Conservation (phyloP, 306 rosid species). For the Castanopsis chinensis region DNA sequence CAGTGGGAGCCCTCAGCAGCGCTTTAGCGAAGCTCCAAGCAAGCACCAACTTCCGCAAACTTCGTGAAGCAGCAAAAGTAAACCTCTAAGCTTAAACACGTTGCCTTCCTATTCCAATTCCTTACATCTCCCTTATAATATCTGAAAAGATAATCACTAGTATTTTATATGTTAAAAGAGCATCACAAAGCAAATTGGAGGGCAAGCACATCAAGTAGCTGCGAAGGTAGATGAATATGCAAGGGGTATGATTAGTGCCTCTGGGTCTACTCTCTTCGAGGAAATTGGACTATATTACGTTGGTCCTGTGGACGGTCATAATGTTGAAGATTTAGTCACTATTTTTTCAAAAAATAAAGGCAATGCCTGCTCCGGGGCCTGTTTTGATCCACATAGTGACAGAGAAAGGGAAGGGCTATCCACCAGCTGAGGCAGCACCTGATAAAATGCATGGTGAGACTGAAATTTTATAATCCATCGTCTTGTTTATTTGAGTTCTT, state of each 20-base stretch:
- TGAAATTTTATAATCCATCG: not conserved
- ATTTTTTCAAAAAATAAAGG: slow-evolving; percentile 67
- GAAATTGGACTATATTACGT: slow-evolving; percentile 79
- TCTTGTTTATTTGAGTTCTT: slow-evolving; percentile 1
- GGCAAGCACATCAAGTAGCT: slow-evolving; percentile 62
- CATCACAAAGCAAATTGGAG: slow-evolving; percentile 69
- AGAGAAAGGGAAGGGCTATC: slow-evolving; percentile 93
- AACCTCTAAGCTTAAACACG: not conserved
- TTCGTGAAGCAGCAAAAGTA: slow-evolving; percentile 92
- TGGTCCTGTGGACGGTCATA: slow-evolving; percentile 92
- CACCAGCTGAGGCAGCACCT: slow-evolving; percentile 81
- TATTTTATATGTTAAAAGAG: slow-evolving; percentile 31
- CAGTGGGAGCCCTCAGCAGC: slow-evolving; percentile 85
- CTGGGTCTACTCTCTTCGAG: slow-evolving; percentile 68
- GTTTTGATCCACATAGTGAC: slow-evolving; percentile 84
- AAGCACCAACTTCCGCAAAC: slow-evolving; percentile 67
- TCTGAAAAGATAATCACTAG: slow-evolving; percentile 19
- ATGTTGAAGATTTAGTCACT: slow-evolving; percentile 58
- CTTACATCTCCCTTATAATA: slow-evolving; percentile 4
- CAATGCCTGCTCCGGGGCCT: slow-evolving; percentile 73
- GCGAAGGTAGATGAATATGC: slow-evolving; percentile 78
- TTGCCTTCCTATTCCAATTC: not conserved
- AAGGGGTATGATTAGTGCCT: slow-evolving; percentile 62
- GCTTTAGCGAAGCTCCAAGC: slow-evolving; percentile 80
- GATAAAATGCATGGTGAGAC: slow-evolving; percentile 90